Conservation (phyloP, 2,329 filamentous ascomycete species). For the Curvularia eragrostidis region DNA sequence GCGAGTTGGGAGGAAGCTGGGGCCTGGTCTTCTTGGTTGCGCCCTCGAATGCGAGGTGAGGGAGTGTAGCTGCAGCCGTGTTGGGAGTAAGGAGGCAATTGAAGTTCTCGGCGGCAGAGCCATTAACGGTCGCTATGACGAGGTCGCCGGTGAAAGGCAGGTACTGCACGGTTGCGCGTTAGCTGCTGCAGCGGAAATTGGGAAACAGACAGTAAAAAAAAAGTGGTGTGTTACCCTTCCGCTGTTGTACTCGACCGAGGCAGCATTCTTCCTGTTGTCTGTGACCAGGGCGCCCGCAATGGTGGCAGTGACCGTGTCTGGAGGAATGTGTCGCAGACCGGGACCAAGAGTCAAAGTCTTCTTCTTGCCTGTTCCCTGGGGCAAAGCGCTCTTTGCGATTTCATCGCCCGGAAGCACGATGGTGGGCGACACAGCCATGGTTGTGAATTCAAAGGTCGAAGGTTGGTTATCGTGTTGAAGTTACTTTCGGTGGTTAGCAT, state of each 20-base stretch:
- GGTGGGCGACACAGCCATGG: conserved; percentile 63
- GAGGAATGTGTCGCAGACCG: conserved; percentile 81
- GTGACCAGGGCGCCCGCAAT: conserved; percentile 71
- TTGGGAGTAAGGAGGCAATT: conserved; percentile 75
- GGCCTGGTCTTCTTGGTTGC: conserved; percentile 92
- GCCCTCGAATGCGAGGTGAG: conserved; percentile 89
- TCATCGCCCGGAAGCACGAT: conserved; percentile 83
- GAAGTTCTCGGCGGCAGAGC: conserved; percentile 77
- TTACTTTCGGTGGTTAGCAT: conserved; percentile 5
- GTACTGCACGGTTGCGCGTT: conserved; percentile 64
- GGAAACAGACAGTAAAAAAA: conserved; percentile 10
- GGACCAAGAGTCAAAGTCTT: conserved; percentile 80
- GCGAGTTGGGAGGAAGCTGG: conserved; percentile 72
- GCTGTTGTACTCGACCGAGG: conserved; percentile 76
- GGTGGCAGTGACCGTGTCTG: conserved; percentile 73
- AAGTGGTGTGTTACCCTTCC: conserved; percentile 63
- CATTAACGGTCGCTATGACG: conserved; percentile 84
- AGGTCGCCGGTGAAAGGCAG: conserved; percentile 80
- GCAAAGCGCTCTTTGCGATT: conserved; percentile 70
- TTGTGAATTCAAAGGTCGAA: background rate
- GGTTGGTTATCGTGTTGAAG: conserved; percentile 1
- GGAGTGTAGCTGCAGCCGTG: conserved; percentile 71
- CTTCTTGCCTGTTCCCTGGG: conserved; percentile 67
- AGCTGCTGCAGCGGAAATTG: conserved; percentile 6
- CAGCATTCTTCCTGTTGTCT: conserved; percentile 75